Percentiles rank a stretch among this genome's conserved stretches.
Evolutionary conservation across 2,329 filamentous ascomycete species (phyloP).

Genomic region (Penicillium sp.): DNA sequence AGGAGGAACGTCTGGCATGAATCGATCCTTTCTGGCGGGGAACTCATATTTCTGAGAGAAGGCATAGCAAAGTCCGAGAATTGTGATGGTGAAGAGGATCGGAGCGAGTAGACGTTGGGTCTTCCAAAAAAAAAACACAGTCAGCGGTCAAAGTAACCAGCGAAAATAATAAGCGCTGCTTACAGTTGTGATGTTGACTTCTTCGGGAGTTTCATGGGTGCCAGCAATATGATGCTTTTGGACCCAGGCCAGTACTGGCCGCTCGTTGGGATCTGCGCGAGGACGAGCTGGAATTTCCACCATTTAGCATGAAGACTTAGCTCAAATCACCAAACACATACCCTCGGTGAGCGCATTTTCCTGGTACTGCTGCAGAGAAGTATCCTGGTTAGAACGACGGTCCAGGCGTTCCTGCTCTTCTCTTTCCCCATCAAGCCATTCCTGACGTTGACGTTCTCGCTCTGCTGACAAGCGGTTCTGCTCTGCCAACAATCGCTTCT

Average conservation of each 20-base stretch:
- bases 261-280: conserved; percentile 42
- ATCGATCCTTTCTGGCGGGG: conserved; percentile 49
- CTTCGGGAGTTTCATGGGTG: conserved; percentile 36
- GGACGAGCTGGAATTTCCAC: conserved; percentile 33
- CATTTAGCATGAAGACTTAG: not conserved
- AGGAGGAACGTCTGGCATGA: conserved; percentile 53
- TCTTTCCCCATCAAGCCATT: conserved; percentile 57
- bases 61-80: conserved; percentile 45
- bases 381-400: conserved; percentile 36
- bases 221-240: conserved; percentile 45
- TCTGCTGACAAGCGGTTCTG: conserved; percentile 44
- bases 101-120: conserved; percentile 50
- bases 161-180: conserved; percentile 1
- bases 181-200: conserved; percentile 40
- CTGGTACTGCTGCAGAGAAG: conserved; percentile 39
- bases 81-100: conserved; percentile 41
- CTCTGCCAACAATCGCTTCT: conserved; percentile 41
- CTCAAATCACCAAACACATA: conserved; percentile 14
- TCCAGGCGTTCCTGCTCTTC: conserved; percentile 37
- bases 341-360: conserved; percentile 39
- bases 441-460: conserved; percentile 51
- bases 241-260: conserved; percentile 45
- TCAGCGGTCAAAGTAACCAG: not conserved
- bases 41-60: conserved; percentile 53
- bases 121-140: conserved; percentile 24